Evolutionary conservation across 179 eudicot genomes (phyloP).

Genomic region (Vitellaria paradoxa): DNA sequence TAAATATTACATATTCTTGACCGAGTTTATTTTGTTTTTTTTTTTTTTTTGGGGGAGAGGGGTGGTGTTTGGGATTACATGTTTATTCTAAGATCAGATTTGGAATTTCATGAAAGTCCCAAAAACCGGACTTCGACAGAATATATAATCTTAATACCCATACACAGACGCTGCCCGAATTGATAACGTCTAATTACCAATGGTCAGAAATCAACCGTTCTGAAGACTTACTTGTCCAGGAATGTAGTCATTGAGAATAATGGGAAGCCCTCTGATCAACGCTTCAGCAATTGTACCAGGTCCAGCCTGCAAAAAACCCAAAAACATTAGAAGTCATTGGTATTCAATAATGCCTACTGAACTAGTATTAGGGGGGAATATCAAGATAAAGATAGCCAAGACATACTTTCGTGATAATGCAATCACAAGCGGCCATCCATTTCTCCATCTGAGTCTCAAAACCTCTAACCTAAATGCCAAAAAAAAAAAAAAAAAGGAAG

Average conservation of each 20-base stretch:
- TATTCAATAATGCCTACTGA: background rate
- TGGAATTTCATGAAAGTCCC: no score
- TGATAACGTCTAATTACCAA: no score
- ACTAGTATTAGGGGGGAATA: background rate
- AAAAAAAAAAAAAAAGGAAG: no score
- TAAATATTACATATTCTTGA: no score
- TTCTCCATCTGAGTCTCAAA: constrained; percentile 87
- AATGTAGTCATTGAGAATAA: constrained; percentile 87
- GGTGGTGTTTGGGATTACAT: no score
- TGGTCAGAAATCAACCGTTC: background rate
- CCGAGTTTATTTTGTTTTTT: no score
- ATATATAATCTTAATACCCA: no score
- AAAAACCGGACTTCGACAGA: no score
- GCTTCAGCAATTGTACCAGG: constrained; percentile 97
- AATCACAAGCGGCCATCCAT: constrained; percentile 96
- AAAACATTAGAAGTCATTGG: background rate
- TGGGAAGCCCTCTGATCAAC: constrained; percentile 84
- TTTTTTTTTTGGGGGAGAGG: no score
- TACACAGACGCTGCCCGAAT: no score
- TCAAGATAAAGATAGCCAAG: background rate
- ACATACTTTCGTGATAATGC: constrained; percentile 79
- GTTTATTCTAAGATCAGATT: no score
- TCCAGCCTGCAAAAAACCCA: constrained; percentile 57
- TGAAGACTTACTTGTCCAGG: constrained; percentile 68
- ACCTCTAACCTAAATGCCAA: constrained; percentile 55